Conservation (phyloP, 1,139 yeast genomes). For the Arxiozyma slooffiae region DNA sequence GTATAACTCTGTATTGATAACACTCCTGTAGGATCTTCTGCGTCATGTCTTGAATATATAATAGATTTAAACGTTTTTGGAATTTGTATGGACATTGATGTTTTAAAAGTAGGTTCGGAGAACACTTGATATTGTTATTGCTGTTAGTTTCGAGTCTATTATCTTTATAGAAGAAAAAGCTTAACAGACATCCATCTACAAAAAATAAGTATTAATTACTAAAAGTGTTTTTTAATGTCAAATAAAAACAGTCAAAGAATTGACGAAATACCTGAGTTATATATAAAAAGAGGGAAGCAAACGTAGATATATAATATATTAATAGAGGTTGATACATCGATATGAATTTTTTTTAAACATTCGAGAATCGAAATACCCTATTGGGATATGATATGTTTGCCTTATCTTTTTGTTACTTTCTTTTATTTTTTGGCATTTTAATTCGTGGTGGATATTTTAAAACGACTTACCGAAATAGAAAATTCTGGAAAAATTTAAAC, state of each 20-base stretch:
- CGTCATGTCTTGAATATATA: conserved; percentile 25
- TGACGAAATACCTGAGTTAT: too few species aligned
- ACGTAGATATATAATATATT: neutral
- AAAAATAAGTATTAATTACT: too few species aligned
- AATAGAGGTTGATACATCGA: neutral
- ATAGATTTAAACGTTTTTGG: conserved; percentile 26
- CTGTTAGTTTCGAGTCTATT: too few species aligned
- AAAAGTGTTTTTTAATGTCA: neutral
- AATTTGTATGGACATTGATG: conserved; percentile 11
- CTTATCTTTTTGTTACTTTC: neutral
- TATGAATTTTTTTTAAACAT: too few species aligned
- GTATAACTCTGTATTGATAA: conserved; percentile 23
- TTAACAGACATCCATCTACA: too few species aligned
- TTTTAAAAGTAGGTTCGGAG: conserved; percentile 1
- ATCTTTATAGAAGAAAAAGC: too few species aligned
- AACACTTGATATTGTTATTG: too few species aligned
- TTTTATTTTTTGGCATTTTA: too few species aligned
- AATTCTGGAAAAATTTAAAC: too few species aligned
- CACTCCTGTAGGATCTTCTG: conserved; percentile 23
- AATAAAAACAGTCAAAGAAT: too few species aligned
- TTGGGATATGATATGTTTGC: neutral
- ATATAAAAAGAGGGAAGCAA: neutral
- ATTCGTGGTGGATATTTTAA: neutral
- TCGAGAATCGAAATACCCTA: neutral
- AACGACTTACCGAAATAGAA: neutral